Evolutionary conservation across 164 flowering plant species (phyloP).

Genomic region (Kalanchoe fedtschenkoi): DNA sequence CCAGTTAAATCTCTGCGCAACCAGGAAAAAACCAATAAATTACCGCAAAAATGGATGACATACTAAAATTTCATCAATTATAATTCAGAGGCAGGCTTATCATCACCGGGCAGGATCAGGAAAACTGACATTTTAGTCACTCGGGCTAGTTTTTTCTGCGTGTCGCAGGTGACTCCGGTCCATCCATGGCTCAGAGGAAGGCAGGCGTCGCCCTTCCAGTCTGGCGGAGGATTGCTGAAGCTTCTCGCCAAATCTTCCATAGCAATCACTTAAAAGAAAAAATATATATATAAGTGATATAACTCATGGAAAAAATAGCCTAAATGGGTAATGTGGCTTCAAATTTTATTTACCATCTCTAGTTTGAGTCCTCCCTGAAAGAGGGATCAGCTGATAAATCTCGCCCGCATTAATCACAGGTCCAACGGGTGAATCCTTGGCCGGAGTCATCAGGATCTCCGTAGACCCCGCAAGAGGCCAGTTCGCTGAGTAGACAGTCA

Average conservation of each 20-base stretch:
- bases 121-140: slow-evolving; percentile 56
- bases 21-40: neutral
- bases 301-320: neutral
- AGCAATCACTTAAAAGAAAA: slow-evolving; percentile 32
- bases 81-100: neutral
- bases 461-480: slow-evolving; percentile 79
- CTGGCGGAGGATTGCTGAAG: slow-evolving; percentile 50
- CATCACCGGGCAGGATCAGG: neutral
- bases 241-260: slow-evolving; percentile 53
- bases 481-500: slow-evolving; percentile 30
- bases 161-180: slow-evolving; percentile 66
- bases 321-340: too few species aligned
- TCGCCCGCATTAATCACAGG: slow-evolving; percentile 83
- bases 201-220: slow-evolving; percentile 97
- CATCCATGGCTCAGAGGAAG: slow-evolving; percentile 56
- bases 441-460: slow-evolving; percentile 38
- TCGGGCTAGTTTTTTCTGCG: slow-evolving; percentile 24
- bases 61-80: neutral
- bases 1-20: slow-evolving; percentile 50
- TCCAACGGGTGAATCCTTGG: slow-evolving; percentile 42
- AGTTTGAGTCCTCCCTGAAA: slow-evolving; percentile 48
- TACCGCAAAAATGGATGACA: neutral
- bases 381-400: slow-evolving; percentile 45
- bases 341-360: slow-evolving; percentile 61
- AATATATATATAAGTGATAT: neutral